Conservation (phyloP, 257 asterid genomes). For the Cynanchum wilfordii region DNA sequence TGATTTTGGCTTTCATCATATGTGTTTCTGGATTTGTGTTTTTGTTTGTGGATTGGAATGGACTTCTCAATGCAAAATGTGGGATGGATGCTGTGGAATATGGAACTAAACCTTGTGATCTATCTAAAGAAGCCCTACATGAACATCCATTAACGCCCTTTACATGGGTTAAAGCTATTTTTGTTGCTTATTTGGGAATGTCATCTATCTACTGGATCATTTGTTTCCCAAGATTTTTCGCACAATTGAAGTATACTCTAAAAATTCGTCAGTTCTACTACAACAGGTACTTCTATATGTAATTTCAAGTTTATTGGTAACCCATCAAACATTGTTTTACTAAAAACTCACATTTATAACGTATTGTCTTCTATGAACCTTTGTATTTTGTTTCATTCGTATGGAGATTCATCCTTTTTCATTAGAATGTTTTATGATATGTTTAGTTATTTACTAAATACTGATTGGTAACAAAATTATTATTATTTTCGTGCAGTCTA, state of each 20-base stretch:
- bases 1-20: constrained; percentile 76
- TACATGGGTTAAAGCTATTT: constrained; percentile 67
- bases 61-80: constrained; percentile 91
- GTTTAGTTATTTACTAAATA: not conserved
- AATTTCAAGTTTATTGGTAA: not conserved
- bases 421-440: not conserved
- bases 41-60: constrained; percentile 90
- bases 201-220: constrained; percentile 75
- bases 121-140: constrained; percentile 87
- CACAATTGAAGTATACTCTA: constrained; percentile 82
- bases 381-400: not conserved
- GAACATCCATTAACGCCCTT: constrained; percentile 79
- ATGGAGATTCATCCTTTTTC: not conserved
- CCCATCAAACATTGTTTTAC: not conserved
- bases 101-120: constrained; percentile 89
- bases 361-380: not conserved
- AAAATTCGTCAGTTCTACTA: constrained; percentile 73
- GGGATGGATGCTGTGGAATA: constrained; percentile 99
- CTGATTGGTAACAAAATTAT: not conserved
- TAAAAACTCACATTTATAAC: not conserved
- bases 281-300: constrained; percentile 52
- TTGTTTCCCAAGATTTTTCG: constrained; percentile 78
- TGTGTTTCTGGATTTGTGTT: constrained; percentile 86
- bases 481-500: constrained; percentile 51
- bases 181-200: constrained; percentile 81